Evolutionary conservation across 2,329 filamentous ascomycete genomes (phyloP).

Genomic region (Pyricularia pennisetigena): DNA sequence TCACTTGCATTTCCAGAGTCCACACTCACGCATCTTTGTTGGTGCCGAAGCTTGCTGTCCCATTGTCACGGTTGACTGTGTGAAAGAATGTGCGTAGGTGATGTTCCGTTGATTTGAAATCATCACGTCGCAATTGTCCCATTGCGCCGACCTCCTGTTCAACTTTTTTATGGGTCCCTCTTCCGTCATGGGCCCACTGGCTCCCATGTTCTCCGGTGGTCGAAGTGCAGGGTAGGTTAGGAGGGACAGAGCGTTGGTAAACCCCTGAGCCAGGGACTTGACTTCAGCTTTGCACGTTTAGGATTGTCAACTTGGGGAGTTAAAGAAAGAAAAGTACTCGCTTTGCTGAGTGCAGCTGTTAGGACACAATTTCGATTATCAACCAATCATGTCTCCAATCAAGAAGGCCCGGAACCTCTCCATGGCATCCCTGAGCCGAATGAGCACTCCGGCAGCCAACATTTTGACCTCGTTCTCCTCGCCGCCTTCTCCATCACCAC

Average conservation of each 20-base stretch:
- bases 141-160: not conserved
- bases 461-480: conserved; percentile 76
- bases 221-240: not conserved
- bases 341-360: not conserved
- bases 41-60: conserved; percentile 14
- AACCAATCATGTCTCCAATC: conserved; percentile 55
- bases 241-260: not conserved
- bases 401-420: conserved; percentile 71
- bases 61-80: not conserved
- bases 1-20: not conserved
- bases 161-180: not conserved
- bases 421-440: conserved; percentile 71
- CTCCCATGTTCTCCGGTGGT: not conserved
- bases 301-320: too few species aligned
- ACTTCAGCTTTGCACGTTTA: too few species aligned
- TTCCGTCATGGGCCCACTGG: not conserved
- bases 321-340: not conserved
- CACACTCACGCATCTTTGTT: conserved; percentile 18
- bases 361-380: not conserved
- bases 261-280: not conserved
- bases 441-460: conserved; percentile 65
- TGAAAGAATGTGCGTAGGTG: not conserved
- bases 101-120: not conserved
- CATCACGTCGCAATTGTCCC: not conserved
- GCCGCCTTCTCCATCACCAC: conserved; percentile 37